Percentiles rank a stretch among this genome's conserved stretches.
These are phyloP conservation scores for Rhexocercosporidium sp. DNA, from an alignment of 2,329 filamentous ascomycete genomes.

Conservation along the genomic window DNA sequence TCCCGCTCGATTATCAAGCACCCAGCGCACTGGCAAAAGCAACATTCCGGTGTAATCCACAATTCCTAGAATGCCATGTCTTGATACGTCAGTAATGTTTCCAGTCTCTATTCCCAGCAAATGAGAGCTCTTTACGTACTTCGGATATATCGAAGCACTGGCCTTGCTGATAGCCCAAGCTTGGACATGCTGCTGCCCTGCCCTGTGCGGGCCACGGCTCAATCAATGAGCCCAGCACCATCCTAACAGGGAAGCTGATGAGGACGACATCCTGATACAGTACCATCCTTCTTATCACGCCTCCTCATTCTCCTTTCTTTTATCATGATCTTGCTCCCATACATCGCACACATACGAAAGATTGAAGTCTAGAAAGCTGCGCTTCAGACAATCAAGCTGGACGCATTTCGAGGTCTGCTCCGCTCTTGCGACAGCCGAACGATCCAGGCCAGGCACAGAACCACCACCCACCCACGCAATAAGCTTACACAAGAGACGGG, in stretches of 20 bases:
- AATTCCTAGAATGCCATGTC: not conserved
- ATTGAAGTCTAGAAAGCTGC: not conserved
- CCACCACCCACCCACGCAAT: constrained; percentile 8
- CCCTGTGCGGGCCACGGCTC: not conserved
- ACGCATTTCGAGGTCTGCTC: not conserved
- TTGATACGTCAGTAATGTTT: constrained; percentile 23
- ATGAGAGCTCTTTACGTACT: constrained; percentile 11
- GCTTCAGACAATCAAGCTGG: not conserved
- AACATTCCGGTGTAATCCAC: not conserved
- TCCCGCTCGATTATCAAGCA: constrained; percentile 15
- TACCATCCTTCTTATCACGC: not conserved
- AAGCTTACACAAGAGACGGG: constrained; percentile 9
- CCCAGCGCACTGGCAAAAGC: not conserved
- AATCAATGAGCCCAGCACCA: constrained; percentile 1
- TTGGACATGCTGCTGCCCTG: constrained; percentile 4
- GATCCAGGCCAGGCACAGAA: not conserved
- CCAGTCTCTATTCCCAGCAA: constrained; percentile 3
- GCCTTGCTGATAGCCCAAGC: not conserved
- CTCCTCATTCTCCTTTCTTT: not conserved
- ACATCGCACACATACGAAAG: not conserved
- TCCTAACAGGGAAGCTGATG: constrained; percentile 6
- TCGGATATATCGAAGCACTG: no score
- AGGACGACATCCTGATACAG: constrained; percentile 5
- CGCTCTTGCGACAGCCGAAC: not conserved
- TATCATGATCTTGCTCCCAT: not conserved